phyloP scores from a whole-genome alignment of 768 basidiomycete genomes.

The Daedalea quercina region DNA sequence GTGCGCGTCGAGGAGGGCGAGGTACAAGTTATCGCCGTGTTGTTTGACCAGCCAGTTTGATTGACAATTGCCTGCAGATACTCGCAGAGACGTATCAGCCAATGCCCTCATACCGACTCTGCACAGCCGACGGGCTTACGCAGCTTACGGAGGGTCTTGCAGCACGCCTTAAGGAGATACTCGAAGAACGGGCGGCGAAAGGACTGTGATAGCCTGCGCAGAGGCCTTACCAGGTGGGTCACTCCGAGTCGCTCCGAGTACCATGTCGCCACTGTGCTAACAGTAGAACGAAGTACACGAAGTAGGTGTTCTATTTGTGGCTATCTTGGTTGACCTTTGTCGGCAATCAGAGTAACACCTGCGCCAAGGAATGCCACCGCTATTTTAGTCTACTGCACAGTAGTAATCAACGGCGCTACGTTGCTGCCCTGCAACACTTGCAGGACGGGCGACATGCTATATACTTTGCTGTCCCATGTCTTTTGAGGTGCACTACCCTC shows the following conservation, averaged over 20 bases:
- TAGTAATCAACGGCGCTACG: background rate
- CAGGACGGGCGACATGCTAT: too few species aligned
- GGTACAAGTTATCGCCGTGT: conserved; percentile 27
- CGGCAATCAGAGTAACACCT: background rate
- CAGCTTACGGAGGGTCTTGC: conserved; percentile 65
- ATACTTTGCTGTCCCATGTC: too few species aligned
- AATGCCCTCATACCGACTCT: conserved; percentile 80
- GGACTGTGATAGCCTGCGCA: background rate
- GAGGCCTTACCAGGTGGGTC: background rate
- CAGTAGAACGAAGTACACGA: too few species aligned
- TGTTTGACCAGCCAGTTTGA: too few species aligned
- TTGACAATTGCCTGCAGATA: conserved; percentile 36
- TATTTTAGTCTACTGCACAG: background rate
- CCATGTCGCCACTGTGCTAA: background rate
- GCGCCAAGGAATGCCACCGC: background rate
- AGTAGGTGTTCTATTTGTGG: background rate
- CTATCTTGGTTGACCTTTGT: background rate
- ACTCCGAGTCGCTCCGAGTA: background rate
- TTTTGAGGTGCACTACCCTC: too few species aligned
- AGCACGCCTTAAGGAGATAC: conserved; percentile 33
- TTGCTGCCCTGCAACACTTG: too few species aligned
- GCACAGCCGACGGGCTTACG: conserved; percentile 66
- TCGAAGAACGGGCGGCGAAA: conserved; percentile 23
- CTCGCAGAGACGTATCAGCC: conserved; percentile 67
- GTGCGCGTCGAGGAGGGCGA: conserved; percentile 67